Base-by-base conservation (phyloP, 139 green algal species). In the Eudorina sp. region DNA sequence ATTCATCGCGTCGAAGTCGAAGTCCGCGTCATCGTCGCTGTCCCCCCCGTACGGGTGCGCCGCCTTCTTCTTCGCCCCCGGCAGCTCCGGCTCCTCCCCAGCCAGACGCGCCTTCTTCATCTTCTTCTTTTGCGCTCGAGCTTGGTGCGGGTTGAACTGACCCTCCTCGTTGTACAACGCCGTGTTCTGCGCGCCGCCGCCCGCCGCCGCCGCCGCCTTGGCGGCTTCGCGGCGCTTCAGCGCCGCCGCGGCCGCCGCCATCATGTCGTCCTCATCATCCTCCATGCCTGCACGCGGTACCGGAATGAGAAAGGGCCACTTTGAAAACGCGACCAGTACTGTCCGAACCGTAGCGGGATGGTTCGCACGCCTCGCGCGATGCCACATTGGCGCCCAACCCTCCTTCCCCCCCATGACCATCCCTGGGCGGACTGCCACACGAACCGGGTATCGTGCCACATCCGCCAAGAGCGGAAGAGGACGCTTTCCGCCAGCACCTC, bases 131-230 rank as follows among this genome's bases (percentile, higher is more conserved):
- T 94, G 82, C 16, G 92, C 89, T 25, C 91, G 90, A 8, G 93
- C 95, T 3, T 85, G 88, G 29, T 96, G 92, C 3, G 96, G 96
- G 89, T 99, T 98, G 91, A 95, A 95, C 90, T 98, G 96, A 31
- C 96, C 96, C 4, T 93, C 90, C 68, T 97, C 93, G 38, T 25
- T 66, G 77, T 98, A 99, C 69, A 99, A 92, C 73, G 90, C 55
- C 23, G 87, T 88, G 48, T 94, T 92, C 83, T 97, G 94, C 14
- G 38, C 73, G 21, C 40, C 36, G 55, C 34, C 70, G 19, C 51
- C 78, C 70, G 41, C 83, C 1, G 21, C 53, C 19, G 46, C 78
- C 41, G 46, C 73, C 64, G 58, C 68, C 66, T 81, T 84, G 53
- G 58, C 68, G 27, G 84, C 53, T n/a, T 89, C 64, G 48, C 80